phyloP scores from a whole-genome alignment of 345 rosid genomes.

The Barbarea vulgaris region DNA sequence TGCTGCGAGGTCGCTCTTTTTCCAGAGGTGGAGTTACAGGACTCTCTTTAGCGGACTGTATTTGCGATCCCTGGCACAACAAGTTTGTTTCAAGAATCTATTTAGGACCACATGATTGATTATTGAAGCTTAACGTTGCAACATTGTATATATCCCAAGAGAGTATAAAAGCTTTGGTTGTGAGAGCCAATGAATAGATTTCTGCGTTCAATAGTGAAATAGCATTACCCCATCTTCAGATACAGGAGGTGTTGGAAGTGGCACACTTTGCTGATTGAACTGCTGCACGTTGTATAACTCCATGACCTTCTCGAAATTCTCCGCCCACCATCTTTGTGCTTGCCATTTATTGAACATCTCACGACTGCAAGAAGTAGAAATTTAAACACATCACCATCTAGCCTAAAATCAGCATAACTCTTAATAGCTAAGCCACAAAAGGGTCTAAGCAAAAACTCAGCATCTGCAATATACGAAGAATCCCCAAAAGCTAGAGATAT shows the following conservation, averaged over 20 bases:
- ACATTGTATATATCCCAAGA: constrained; percentile 41
- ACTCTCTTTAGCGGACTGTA: constrained; percentile 63
- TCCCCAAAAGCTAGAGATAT: background rate
- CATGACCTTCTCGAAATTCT: constrained; percentile 86
- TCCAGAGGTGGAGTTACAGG: constrained; percentile 76
- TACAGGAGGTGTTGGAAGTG: constrained; percentile 66
- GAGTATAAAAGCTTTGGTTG: background rate
- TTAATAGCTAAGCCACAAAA: background rate
- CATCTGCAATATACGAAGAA: background rate
- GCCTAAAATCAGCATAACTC: background rate
- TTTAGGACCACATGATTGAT: background rate
- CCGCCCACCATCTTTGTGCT: constrained; percentile 97
- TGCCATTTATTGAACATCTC: constrained; percentile 93
- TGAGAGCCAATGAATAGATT: background rate
- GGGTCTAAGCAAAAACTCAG: background rate
- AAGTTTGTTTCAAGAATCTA: background rate
- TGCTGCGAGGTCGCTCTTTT: constrained; percentile 51
- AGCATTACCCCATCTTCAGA: constrained; percentile 75
- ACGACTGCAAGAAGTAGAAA: constrained; percentile 55
- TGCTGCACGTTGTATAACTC: constrained; percentile 86
- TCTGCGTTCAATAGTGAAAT: background rate
- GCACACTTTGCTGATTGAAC: constrained; percentile 66
- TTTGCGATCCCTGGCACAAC: constrained; percentile 54
- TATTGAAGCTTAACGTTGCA: constrained; percentile 1
- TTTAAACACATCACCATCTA: background rate